These are phyloP conservation scores for Podaxis sp. DNA, from an alignment of 768 basidiomycete genomes.

Conservation along the genomic window DNA sequence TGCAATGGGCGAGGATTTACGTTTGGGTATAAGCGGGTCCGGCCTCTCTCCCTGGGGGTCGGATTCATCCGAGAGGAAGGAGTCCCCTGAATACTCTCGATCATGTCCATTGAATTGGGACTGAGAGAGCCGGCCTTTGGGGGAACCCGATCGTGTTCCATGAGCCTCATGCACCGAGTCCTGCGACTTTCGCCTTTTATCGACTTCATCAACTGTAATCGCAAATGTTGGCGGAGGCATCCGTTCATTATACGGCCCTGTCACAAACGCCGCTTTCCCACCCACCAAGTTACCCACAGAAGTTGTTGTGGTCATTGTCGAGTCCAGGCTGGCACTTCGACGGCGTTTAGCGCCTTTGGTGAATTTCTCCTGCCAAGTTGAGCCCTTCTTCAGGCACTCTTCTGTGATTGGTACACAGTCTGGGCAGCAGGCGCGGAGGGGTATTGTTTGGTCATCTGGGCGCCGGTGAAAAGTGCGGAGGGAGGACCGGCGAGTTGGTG, in stretches of 20 bases:
- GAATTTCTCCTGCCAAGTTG: conserved; percentile 63
- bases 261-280: conserved; percentile 1
- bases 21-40: neutral
- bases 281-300: neutral
- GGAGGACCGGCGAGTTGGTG: conserved; percentile 27
- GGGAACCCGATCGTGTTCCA: neutral
- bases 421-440: conserved; percentile 69
- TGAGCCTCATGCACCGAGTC: conserved; percentile 22
- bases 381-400: conserved; percentile 50
- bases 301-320: neutral
- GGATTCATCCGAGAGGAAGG: neutral
- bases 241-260: neutral
- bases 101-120: neutral
- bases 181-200: conserved; percentile 50
- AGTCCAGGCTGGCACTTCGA: conserved; percentile 45
- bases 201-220: conserved; percentile 63
- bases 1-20: conserved; percentile 37
- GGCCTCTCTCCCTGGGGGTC: too few relatives aligned
- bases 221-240: conserved; percentile 26
- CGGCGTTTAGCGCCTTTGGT: conserved; percentile 58
- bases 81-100: conserved; percentile 15
- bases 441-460: conserved; percentile 49
- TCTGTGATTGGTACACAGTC: conserved; percentile 63
- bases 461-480: conserved; percentile 33
- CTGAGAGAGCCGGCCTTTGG: neutral